Base-by-base conservation (phyloP, 495 filamentous ascomycete species). In the Pyrenula massariospora region DNA sequence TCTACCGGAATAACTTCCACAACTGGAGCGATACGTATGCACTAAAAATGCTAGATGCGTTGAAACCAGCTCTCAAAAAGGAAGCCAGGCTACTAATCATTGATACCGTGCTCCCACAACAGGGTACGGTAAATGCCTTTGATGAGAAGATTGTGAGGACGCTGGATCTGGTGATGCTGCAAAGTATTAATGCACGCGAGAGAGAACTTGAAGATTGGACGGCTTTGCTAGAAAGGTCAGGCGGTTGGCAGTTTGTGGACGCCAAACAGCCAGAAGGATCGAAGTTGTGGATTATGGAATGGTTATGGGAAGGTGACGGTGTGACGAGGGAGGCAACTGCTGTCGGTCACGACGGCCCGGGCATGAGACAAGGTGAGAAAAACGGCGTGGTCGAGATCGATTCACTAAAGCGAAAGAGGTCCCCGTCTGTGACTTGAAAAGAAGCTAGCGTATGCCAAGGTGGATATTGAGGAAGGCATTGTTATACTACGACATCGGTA, bases 11-110 rank as follows among this genome's bases (percentile, higher is more conserved):
- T 73, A 78, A 80, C 55, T 61, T 84, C 54, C 81, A 83, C 63
- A 79, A 83, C 65, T 76, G 82, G 67, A 75, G 77, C 22, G 77
- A 80, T 22, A 77, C 77, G 25, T 82, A 81, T 59, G 74, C 76
- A 1, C 57, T 78, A n/a, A 68, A 74, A 55, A 75, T 84, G 52
- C 69, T 85, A 22, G 60, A 65, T 55, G 70, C 69, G 53, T 60
- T 83, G 22, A 72, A 81, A 47, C 80, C 80, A 2, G 77, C 78
- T 0, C 66, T 85, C 22, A 83, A 79, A 61, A 68, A 70, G 1
- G 77, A 77, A 50, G 71, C 79, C 10, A 70, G 68, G 52, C 61
- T 80, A 3, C 54, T 82, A 10, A 60, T 82, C n/a, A 66, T 68
- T 25, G 80, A 81, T 57, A 61, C 64, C 22, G 63, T 73, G n/a